Percentiles rank a stretch among this genome's conserved stretches.
Conservation (phyloP, 176 grass and related monocot genomes). For the Triticum timopheevii region DNA sequence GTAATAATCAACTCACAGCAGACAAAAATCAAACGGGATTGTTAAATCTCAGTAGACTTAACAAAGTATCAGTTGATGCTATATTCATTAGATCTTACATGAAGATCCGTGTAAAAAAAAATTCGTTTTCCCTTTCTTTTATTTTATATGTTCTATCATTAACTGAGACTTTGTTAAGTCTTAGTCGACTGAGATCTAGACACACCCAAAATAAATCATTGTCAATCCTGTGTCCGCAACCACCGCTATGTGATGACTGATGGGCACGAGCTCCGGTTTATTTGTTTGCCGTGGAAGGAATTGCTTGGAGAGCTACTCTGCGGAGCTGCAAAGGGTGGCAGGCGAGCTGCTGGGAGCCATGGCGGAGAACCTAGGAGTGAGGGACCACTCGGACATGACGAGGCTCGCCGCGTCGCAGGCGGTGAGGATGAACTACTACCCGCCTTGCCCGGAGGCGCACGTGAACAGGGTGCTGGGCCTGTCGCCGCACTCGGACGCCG, state of each 20-base stretch:
- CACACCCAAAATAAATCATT: no score
- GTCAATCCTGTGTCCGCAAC: no score
- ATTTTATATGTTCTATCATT: no score
- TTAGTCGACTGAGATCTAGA: no score
- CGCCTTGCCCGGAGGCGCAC: conserved; percentile 41
- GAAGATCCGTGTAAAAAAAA: no score
- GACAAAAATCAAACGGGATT: no score
- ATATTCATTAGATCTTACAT: no score
- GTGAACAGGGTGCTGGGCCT: conserved; percentile 41
- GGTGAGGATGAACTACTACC: conserved; percentile 47
- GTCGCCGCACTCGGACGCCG: conserved; percentile 57
- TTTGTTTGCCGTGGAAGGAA: background rate
- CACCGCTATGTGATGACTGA: no score
- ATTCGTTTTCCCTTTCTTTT: no score
- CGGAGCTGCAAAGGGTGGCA: conserved; percentile 26
- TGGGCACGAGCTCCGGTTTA: background rate
- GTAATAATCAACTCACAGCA: no score
- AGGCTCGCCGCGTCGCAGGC: conserved; percentile 18
- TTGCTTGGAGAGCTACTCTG: conserved; percentile 40
- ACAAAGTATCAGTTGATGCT: no score
- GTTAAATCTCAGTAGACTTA: no score
- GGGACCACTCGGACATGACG: background rate
- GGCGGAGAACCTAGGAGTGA: conserved; percentile 44
- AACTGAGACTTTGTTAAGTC: accelerated
- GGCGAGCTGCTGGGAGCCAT: conserved; percentile 15